Conservation (phyloP, 257 asterid species). For the Solanum sparsipilum region DNA sequence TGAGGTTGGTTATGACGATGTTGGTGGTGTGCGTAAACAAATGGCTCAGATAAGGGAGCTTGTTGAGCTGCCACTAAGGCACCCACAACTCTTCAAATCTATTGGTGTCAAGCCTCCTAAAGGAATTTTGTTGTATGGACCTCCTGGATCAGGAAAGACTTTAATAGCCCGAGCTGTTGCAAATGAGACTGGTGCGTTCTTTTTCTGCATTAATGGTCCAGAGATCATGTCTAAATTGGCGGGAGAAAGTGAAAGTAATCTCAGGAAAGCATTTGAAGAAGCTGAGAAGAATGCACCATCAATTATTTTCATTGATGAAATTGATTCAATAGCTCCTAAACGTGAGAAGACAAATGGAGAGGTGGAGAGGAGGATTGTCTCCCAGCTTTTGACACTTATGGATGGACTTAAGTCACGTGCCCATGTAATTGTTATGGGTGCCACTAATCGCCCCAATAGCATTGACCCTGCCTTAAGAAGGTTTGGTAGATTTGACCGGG, state of each 20-base stretch:
- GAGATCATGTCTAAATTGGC: slow-evolving; percentile 92
- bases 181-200: slow-evolving; percentile 90
- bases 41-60: slow-evolving; percentile 88
- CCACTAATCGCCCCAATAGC: slow-evolving; percentile 90
- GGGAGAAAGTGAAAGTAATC: slow-evolving; percentile 91
- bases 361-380: slow-evolving; percentile 91
- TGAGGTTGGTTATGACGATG: slow-evolving; percentile 85
- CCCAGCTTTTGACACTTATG: slow-evolving; percentile 93
- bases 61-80: slow-evolving; percentile 80
- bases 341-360: slow-evolving; percentile 89
- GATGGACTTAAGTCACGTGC: slow-evolving; percentile 90
- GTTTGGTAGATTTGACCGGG: slow-evolving; percentile 91
- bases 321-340: slow-evolving; percentile 90
- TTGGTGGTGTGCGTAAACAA: slow-evolving; percentile 87
- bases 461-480: slow-evolving; percentile 89
- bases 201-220: slow-evolving; percentile 83
- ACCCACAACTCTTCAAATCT: slow-evolving; percentile 83
- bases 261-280: slow-evolving; percentile 90
- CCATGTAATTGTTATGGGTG: slow-evolving; percentile 84
- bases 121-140: slow-evolving; percentile 75
- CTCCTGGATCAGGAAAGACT: slow-evolving; percentile 93
- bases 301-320: slow-evolving; percentile 74
- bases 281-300: slow-evolving; percentile 95
- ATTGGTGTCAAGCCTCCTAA: slow-evolving; percentile 87
- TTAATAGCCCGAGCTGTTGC: slow-evolving; percentile 88